phyloP scores from a whole-genome alignment of 2,329 filamentous ascomycete genomes.

The Neospermospora avenae region DNA sequence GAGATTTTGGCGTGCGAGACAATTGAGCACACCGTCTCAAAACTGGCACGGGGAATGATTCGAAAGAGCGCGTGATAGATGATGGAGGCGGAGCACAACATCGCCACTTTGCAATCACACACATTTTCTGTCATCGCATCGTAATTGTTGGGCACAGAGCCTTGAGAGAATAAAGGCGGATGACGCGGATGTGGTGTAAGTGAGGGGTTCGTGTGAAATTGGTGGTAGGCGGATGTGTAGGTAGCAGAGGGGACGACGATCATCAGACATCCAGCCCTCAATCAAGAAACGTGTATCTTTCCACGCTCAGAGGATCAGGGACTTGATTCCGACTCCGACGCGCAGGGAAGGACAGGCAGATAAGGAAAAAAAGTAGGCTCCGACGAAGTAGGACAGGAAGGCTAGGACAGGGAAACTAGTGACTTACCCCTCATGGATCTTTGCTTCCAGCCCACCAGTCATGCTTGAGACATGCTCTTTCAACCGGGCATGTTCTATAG shows the following conservation, averaged over 20 bases:
- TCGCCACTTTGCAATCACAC: background rate
- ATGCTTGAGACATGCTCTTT: constrained; percentile 86
- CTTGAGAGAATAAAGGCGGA: background rate
- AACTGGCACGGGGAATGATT: background rate
- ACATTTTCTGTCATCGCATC: background rate
- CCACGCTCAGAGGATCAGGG: no score
- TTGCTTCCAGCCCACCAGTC: constrained; percentile 86
- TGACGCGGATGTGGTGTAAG: background rate
- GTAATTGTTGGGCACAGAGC: background rate
- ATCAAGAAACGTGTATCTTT: no score
- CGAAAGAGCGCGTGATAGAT: background rate
- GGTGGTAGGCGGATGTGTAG: background rate
- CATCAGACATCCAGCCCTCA: no score
- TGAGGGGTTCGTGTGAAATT: background rate
- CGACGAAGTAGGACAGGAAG: constrained; percentile 3
- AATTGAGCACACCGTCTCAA: background rate
- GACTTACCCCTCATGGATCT: constrained; percentile 87
- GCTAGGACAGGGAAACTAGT: background rate
- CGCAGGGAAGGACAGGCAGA: constrained; percentile 1
- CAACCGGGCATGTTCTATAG: constrained; percentile 80
- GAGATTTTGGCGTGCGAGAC: background rate
- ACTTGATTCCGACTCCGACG: background rate
- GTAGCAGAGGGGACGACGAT: background rate
- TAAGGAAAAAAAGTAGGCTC: constrained; percentile 5
- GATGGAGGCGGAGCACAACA: background rate